These are phyloP conservation scores for Pueraria montana DNA, from an alignment of 306 rosid genomes.

Conservation along the genomic window DNA sequence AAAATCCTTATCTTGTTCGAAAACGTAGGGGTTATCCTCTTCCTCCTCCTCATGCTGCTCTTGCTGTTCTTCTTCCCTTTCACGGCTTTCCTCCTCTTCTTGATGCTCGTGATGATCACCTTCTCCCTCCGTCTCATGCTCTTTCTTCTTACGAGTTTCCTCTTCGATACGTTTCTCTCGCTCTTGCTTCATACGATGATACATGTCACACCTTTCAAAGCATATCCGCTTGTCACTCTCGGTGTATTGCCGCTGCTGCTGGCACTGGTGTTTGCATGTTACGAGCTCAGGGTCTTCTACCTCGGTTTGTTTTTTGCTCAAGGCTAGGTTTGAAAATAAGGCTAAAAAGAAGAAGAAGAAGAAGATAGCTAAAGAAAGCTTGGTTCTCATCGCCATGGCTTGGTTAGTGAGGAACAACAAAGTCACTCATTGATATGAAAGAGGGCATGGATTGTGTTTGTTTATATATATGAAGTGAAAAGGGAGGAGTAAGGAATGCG, in stretches of 20 bases:
- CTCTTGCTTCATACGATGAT: slow-evolving; percentile 49
- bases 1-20: slow-evolving; percentile 49
- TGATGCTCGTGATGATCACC: not conserved
- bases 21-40: slow-evolving; percentile 59
- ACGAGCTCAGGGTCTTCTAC: slow-evolving; percentile 56
- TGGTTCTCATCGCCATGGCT: slow-evolving; percentile 44
- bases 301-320: slow-evolving; percentile 44
- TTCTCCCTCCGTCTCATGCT: too few species aligned
- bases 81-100: not conserved
- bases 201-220: slow-evolving; percentile 52
- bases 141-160: slow-evolving; percentile 7
- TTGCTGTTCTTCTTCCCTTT: not conserved
- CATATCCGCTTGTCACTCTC: slow-evolving; percentile 48
- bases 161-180: slow-evolving; percentile 42
- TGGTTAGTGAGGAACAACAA: not conserved
- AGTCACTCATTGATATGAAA: not conserved
- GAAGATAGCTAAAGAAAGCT: slow-evolving; percentile 31
- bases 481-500: not conserved
- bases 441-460: not conserved
- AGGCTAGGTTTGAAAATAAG: slow-evolving; percentile 33
- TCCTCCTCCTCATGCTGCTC: slow-evolving; percentile 14
- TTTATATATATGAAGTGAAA: not conserved
- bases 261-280: slow-evolving; percentile 72
- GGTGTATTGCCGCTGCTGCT: slow-evolving; percentile 46
- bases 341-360: slow-evolving; percentile 31